Evolutionary conservation across 75 land plant species (phyloP), one percentile per base, ranked within the genome.

Genomic region (Adiantum capillusveneris): DNA sequence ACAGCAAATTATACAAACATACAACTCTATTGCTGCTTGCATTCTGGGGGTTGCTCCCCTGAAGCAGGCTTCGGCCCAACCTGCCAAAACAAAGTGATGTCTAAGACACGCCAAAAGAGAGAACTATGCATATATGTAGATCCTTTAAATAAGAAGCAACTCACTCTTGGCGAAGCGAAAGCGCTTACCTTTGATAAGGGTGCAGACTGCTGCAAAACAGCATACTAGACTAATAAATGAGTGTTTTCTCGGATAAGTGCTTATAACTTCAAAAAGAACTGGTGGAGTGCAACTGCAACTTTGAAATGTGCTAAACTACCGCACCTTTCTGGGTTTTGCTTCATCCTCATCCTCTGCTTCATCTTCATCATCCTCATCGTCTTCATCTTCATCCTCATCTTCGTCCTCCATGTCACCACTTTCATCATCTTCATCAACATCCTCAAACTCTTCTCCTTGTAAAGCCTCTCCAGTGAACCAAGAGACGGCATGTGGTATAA

Each of bases 401-500:
- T 71, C 73, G 0, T 71, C 73, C 17, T 71, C 73, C 11, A 56
- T 72, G 1, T 70, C 73, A 2, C 65, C 73, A 0, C 44, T 58
- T 0, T 65, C 73, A 1, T 65, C 70, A 18, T 55, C 60, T 6
- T 68, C 71, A 39, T 75, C 80, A 46, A n/a, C 73, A 29, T 67
- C 79, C 11, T 77, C 80, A 29, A 65, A 75, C 6, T 77, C 80
- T 31, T 77, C 79, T 31, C 60, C 59, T 18, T 75, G 65, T 30
- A 69, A 49, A 36, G 80, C 80, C 46, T 77, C 80, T 34, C 80
- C 80, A 42, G 80, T 77, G 50, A 75, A 77, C 80, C 80, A 77
- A n/a, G 80, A 77, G n/a, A 77, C 80, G 29, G 80, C 80, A 62
- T 77, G 80, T 18, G 80, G 80, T 19, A 77, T 77, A 24, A 77